Conservation (phyloP, 371 early-diverging fungal species). For the Sporodiniella umbellata region DNA sequence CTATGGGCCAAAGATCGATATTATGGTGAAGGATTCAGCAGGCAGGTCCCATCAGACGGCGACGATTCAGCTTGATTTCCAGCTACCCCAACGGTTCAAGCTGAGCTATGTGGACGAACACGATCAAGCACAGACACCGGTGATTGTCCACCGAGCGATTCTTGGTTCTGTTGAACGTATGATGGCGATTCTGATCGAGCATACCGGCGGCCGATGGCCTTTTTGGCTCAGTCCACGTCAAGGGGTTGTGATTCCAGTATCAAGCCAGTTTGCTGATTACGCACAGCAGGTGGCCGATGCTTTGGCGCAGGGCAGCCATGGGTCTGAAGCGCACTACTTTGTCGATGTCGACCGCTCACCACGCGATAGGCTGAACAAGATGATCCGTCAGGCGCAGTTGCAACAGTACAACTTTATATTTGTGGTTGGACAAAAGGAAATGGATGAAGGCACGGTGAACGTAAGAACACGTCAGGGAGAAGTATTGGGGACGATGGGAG, state of each 20-base stretch:
- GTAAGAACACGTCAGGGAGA: constrained; percentile 72
- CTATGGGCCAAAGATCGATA: constrained; percentile 99
- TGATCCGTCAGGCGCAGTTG: constrained; percentile 82
- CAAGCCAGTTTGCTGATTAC: constrained; percentile 61
- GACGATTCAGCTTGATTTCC: constrained; percentile 98
- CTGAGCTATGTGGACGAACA: constrained; percentile 74
- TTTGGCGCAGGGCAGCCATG: constrained; percentile 32
- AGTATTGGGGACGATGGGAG: constrained; percentile 44
- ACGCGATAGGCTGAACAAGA: constrained; percentile 90
- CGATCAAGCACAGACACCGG: constrained; percentile 71
- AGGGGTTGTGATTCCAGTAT: constrained; percentile 85
- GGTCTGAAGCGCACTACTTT: constrained; percentile 42
- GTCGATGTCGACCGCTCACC: constrained; percentile 80
- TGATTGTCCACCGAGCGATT: constrained; percentile 99
- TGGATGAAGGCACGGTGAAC: constrained; percentile 79
- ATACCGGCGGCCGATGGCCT: constrained; percentile 96
- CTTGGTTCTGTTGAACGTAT: constrained; percentile 98
- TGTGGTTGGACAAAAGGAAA: constrained; percentile 94
- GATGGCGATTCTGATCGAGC: constrained; percentile 97
- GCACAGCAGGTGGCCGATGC: constrained; percentile 53
- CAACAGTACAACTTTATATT: constrained; percentile 91
- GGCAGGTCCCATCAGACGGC: constrained; percentile 96
- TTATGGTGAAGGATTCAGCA: constrained; percentile 95
- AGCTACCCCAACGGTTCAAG: constrained; percentile 92
- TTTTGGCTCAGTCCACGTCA: constrained; percentile 99